Conservation (phyloP, 176 grass and related monocot species). For the Rhynchospora breviuscula region DNA sequence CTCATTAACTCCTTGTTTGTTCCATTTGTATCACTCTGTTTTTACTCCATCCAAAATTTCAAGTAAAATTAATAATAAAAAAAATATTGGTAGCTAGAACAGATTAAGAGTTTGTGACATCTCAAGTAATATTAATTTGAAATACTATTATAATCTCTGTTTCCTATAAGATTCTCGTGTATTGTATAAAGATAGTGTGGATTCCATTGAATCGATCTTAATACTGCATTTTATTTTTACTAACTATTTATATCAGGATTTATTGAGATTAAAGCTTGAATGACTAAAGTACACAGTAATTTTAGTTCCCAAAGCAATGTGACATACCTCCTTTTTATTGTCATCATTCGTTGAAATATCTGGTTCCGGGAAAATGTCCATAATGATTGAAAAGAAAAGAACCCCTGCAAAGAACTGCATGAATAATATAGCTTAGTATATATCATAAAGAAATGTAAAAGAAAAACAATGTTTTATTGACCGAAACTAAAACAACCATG, state of each 20-base stretch:
- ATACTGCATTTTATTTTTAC: no score
- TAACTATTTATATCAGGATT: no score
- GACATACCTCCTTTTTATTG: conserved; percentile 42
- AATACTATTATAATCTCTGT: neutral
- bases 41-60: neutral
- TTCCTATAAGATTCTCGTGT: neutral
- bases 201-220: no score
- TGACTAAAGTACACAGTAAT: no score
- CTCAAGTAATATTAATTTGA: neutral
- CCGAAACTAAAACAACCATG: no score
- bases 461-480: no score
- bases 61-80: neutral
- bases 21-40: conserved; percentile 29
- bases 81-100: neutral
- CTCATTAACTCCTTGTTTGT: conserved; percentile 57
- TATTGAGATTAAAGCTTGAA: no score
- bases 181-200: neutral
- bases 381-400: conserved; percentile 61
- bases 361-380: conserved; percentile 63
- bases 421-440: neutral
- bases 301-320: neutral
- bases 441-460: neutral
- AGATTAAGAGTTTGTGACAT: neutral
- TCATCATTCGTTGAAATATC: conserved; percentile 28
- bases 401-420: conserved; percentile 68